phyloP scores from a whole-genome alignment of 371 early-diverging fungal species.

The Capillidium heterosporum region DNA sequence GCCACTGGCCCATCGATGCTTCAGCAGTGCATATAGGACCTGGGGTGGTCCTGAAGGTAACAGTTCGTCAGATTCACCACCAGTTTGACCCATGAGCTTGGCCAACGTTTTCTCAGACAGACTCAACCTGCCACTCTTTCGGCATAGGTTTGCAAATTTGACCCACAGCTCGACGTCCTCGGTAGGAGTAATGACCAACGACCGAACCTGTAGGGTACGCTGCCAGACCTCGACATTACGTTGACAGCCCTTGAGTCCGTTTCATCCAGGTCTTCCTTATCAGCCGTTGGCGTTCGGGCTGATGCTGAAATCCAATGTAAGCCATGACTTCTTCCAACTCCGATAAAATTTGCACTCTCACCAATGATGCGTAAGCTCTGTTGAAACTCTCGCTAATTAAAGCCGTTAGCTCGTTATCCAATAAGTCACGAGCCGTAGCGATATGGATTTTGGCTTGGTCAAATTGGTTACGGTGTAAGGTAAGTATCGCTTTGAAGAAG shows the following conservation, averaged over 20 bases:
- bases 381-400: constrained; percentile 87
- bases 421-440: constrained; percentile 60
- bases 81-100: constrained; percentile 29
- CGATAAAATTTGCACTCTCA: constrained; percentile 90
- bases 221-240: constrained; percentile 95
- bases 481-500: constrained; percentile 74
- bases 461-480: constrained; percentile 66
- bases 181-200: constrained; percentile 73
- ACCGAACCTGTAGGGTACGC: constrained; percentile 68
- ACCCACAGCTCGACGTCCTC: constrained; percentile 91
- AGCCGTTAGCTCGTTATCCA: constrained; percentile 80
- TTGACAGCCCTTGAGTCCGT: constrained; percentile 72
- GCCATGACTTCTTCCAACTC: constrained; percentile 92
- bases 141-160: constrained; percentile 86
- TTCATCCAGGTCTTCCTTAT: constrained; percentile 82
- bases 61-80: background rate
- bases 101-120: constrained; percentile 66
- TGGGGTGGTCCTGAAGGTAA: constrained; percentile 34
- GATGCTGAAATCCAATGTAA: constrained; percentile 69
- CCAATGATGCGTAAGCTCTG: constrained; percentile 73
- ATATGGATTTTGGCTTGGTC: constrained; percentile 58
- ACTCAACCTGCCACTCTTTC: constrained; percentile 70
- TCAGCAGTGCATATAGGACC: constrained; percentile 84
- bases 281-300: constrained; percentile 53
- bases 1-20: constrained; percentile 84